Evolutionary conservation across 2,329 filamentous ascomycete genomes (phyloP).

Genomic region (Aspergillus candidus): DNA sequence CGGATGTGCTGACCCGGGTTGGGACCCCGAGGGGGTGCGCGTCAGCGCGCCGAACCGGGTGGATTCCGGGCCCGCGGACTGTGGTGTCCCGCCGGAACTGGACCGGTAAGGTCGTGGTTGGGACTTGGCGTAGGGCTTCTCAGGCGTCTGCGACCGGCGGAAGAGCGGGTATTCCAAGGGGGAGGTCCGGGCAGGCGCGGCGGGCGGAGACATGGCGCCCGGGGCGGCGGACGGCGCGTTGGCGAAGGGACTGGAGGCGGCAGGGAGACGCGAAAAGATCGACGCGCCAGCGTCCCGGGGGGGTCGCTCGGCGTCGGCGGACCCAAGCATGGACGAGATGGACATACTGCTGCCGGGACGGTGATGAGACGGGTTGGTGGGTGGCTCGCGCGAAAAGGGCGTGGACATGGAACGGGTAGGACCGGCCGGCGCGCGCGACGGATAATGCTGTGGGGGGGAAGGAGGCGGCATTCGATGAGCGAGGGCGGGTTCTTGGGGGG

Average conservation of each 20-base stretch:
- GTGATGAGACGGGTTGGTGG: conserved; percentile 47
- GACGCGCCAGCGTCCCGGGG: conserved; percentile 43
- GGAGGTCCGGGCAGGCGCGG: conserved; percentile 36
- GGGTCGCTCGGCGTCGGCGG: conserved; percentile 43
- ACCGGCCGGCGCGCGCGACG: conserved; percentile 36
- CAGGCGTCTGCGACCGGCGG: conserved; percentile 67
- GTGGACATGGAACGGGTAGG: conserved; percentile 35
- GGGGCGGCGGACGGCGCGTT: conserved; percentile 29
- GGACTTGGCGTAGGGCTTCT: conserved; percentile 54
- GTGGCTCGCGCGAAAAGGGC: conserved; percentile 49
- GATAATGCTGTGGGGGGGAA: conserved; percentile 45
- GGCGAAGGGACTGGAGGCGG: conserved; percentile 28
- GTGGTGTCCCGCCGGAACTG: conserved; percentile 29
- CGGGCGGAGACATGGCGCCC: conserved; percentile 40
- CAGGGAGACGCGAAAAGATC: conserved; percentile 44
- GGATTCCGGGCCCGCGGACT: conserved; percentile 23
- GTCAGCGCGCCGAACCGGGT: conserved; percentile 28
- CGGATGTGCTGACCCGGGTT: conserved; percentile 27
- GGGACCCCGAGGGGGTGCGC: conserved; percentile 23
- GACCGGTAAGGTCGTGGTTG: conserved; percentile 32
- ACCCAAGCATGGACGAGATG: conserved; percentile 65
- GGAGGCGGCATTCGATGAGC: conserved; percentile 47
- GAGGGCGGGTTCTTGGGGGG: conserved; percentile 27
- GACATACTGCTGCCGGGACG: conserved; percentile 63
- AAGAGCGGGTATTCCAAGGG: conserved; percentile 57